Percentiles rank a stretch among this genome's conserved stretches.
Evolutionary conservation across 192 early-diverging fungal genomes (phyloP).

Genomic region (Backusella circina): DNA sequence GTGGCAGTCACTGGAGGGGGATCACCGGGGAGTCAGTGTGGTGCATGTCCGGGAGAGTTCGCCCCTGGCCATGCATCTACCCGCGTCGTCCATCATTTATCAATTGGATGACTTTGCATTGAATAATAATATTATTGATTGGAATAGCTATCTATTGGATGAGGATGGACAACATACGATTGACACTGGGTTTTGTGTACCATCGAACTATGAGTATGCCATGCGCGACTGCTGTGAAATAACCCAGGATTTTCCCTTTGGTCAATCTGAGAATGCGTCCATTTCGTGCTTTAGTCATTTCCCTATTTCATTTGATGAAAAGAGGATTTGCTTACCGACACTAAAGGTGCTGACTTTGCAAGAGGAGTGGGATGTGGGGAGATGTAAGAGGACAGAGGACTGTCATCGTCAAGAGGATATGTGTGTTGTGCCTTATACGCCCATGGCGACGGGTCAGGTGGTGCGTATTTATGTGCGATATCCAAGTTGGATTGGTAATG

Average conservation of each 20-base stretch:
- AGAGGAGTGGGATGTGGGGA: background rate
- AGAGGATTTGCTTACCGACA: conserved; percentile 35
- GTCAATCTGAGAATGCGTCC: conserved; percentile 37
- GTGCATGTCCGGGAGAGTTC: conserved; percentile 49
- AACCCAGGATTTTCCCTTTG: conserved; percentile 47
- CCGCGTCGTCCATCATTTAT: conserved; percentile 33
- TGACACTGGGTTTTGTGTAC: conserved; percentile 47
- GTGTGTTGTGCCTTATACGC: conserved; percentile 60
- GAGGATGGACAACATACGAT: conserved; percentile 13
- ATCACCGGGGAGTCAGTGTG: conserved; percentile 53
- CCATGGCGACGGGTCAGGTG: conserved; percentile 38
- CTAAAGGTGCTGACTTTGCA: conserved; percentile 33
- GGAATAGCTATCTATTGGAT: conserved; percentile 42
- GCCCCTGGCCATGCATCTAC: conserved; percentile 43
- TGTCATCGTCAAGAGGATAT: conserved; percentile 17
- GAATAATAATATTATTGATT: conserved; percentile 35
- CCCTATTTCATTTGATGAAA: background rate
- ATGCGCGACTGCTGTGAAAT: conserved; percentile 55
- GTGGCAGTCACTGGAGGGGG: conserved; percentile 47
- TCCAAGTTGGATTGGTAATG: conserved; percentile 30
- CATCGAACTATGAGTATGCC: background rate
- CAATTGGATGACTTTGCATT: conserved; percentile 29
- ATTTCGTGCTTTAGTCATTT: conserved; percentile 16
- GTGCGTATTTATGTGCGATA: conserved; percentile 51
- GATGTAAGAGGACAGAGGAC: conserved; percentile 38